Base-by-base conservation (phyloP, 2,329 filamentous ascomycete species). In the Fusarium torulosum region DNA sequence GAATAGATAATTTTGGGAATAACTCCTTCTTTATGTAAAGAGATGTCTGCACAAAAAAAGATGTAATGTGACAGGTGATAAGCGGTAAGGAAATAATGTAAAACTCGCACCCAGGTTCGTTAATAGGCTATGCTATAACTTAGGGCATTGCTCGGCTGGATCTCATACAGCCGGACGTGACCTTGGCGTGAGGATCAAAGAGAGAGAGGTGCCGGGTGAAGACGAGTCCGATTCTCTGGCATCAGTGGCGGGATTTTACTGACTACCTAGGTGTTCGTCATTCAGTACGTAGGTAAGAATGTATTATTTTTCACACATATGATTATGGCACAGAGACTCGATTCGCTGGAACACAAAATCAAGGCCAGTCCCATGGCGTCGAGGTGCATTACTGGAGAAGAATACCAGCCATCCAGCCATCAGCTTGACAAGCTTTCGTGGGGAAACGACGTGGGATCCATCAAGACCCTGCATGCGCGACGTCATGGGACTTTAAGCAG, bases 391-490 rank as follows among this genome's bases (percentile, higher is more conserved):
- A 25, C 31, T 17, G 45, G 31, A 41, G 33, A 38, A 49, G 33
- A 53, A 43, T 20, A 21, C 53, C 63, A 68, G 49, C 64, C 64
- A 59, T 55, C 53, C 67, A 62, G 27, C 50, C 51, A 42, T 33
- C 40, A 41, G 42, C 52, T 53, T 56, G 42, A 56, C 44, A 29
- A 59, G 46, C 43, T 58, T 59, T 66, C 61, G 52, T 66, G 66
- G 61, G 65, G 63, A 51, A 42, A 37, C 29, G 20, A 31, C 37
- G 37, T 38, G 23, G 59, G 55, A 49, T 43, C 46, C 45, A 68
- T 70, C 47, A 59, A 71, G 71, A 69, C 71, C 67, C 71, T 59
- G 61, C 31, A 55, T 63, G 61, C 40, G 45, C 69, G 69, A 73
- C 71, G 71, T 73, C 71, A 73, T 73, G 46, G 44, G 69, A 53